phyloP scores from a whole-genome alignment of 805 yeast species.

The Yarrowia sp. region DNA sequence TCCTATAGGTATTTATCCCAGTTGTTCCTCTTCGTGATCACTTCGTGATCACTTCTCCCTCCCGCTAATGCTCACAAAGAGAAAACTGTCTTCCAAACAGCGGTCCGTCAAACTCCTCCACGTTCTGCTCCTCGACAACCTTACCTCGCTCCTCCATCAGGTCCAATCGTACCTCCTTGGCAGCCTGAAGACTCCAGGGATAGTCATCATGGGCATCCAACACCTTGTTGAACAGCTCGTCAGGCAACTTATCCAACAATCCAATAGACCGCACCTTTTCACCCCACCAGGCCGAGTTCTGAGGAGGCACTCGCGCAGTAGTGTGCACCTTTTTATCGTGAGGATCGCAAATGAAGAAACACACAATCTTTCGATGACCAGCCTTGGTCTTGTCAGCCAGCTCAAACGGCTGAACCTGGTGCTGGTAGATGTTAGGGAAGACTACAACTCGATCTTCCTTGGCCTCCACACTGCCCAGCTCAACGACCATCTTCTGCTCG shows the following conservation, averaged over 20 bases:
- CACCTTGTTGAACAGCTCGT: slow-evolving; percentile 21
- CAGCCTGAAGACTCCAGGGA: slow-evolving; percentile 30
- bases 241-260: background rate
- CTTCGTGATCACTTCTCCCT: no score
- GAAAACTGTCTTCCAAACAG: slow-evolving; percentile 31
- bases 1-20: no score
- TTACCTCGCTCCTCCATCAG: slow-evolving; percentile 33
- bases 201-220: slow-evolving; percentile 6
- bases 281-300: slow-evolving; percentile 41
- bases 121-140: slow-evolving; percentile 27
- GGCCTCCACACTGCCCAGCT: slow-evolving; percentile 37
- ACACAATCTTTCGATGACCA: slow-evolving; percentile 43
- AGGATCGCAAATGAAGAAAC: slow-evolving; percentile 44
- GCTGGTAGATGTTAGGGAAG: slow-evolving; percentile 44
- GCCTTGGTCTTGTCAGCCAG: slow-evolving; percentile 40
- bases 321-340: slow-evolving; percentile 36
- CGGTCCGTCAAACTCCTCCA: slow-evolving; percentile 28
- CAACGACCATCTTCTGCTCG: slow-evolving; percentile 34
- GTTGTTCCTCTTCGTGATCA: no score
- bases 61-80: slow-evolving; percentile 40
- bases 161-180: slow-evolving; percentile 36
- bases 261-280: slow-evolving; percentile 26
- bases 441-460: slow-evolving; percentile 38
- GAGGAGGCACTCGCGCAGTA: slow-evolving; percentile 42
- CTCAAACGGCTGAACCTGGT: slow-evolving; percentile 43